Conservation (phyloP, 371 early-diverging fungal species). For the Conidiobolus incongruus region DNA sequence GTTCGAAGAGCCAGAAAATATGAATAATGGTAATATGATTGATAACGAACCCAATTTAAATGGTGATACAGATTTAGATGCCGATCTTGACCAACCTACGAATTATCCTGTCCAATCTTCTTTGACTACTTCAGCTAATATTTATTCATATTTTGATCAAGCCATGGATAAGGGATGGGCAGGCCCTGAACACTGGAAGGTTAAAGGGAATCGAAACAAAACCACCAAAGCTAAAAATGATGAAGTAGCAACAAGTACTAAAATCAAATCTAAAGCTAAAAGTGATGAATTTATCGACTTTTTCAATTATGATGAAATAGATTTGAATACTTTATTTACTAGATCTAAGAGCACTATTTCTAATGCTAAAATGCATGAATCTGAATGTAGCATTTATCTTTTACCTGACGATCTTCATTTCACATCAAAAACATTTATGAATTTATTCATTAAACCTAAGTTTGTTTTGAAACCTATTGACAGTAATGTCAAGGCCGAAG, state of each 20-base stretch:
- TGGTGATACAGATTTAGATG: conserved; percentile 11
- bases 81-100: conserved; percentile 11
- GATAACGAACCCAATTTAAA: conserved; percentile 11
- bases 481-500: too few relatives aligned
- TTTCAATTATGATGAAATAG: conserved; percentile 17
- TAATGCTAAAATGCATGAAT: conserved; percentile 18
- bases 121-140: conserved; percentile 12
- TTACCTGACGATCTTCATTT: conserved; percentile 79
- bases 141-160: conserved; percentile 78
- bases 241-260: conserved; percentile 8
- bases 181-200: conserved; percentile 85
- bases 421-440: conserved; percentile 51
- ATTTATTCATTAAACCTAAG: conserved; percentile 57
- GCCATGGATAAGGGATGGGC: conserved; percentile 72
- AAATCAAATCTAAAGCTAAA: conserved; percentile 9
- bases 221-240: not conserved
- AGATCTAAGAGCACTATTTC: conserved; percentile 23
- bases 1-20: conserved; percentile 6
- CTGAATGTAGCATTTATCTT: conserved; percentile 17
- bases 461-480: conserved; percentile 20
- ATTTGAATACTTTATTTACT: conserved; percentile 44
- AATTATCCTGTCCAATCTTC: too few relatives aligned
- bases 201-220: conserved; percentile 15
- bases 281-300: conserved; percentile 30
- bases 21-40: conserved; percentile 7